phyloP scores from a whole-genome alignment of 345 rosid species.

The Acer campestre region DNA sequence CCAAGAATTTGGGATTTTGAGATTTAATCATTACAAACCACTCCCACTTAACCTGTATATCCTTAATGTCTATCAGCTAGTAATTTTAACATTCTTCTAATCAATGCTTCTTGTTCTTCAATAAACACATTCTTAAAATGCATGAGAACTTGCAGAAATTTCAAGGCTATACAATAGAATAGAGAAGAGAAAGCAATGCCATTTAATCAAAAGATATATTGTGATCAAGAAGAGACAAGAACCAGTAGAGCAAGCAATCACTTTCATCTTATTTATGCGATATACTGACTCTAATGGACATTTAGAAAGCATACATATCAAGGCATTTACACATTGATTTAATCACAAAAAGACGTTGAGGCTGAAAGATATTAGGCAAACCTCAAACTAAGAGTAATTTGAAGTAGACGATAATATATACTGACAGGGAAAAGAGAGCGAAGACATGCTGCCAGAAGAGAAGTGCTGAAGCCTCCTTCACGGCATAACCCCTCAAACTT shows the following conservation, averaged over 20 bases:
- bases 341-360: not conserved
- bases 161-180: not conserved
- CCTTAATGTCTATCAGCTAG: too few species aligned
- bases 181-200: not conserved
- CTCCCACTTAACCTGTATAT: too few species aligned
- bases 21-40: too few species aligned
- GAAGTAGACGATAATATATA: conserved; percentile 71
- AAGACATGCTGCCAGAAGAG: conserved; percentile 90
- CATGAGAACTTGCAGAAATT: not conserved
- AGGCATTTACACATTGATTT: not conserved
- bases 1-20: too few species aligned
- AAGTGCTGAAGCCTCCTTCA: conserved; percentile 83
- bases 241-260: not conserved
- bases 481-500: conserved; percentile 87
- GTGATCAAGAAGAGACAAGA: not conserved
- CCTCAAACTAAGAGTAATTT: conserved; percentile 49
- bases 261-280: not conserved
- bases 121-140: not conserved
- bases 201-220: not conserved
- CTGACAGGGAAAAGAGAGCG: conserved; percentile 77
- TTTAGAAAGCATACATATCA: conserved; percentile 4
- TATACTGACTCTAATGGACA: not conserved
- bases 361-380: not conserved
- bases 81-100: too few species aligned
- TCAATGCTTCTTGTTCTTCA: too few species aligned